These are phyloP conservation scores for Euphorbia peplus DNA, from an alignment of 345 rosid genomes.

Conservation along the genomic window DNA sequence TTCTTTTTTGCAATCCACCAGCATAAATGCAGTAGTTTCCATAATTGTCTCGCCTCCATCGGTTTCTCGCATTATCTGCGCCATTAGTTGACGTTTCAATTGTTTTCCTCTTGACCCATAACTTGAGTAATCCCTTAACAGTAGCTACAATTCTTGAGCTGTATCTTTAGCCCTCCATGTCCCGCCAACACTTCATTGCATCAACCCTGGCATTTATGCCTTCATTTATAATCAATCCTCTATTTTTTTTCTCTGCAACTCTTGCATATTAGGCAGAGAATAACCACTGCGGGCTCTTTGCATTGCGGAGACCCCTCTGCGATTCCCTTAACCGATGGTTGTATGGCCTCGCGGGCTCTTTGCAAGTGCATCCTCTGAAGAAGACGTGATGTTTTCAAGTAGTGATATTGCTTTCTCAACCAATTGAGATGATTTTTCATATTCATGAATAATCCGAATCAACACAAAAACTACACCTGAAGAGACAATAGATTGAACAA, in stretches of 20 bases:
- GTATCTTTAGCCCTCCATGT: slow-evolving; percentile 55
- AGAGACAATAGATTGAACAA: slow-evolving; percentile 45
- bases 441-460: slow-evolving; percentile 42
- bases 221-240: slow-evolving; percentile 67
- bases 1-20: slow-evolving; percentile 72
- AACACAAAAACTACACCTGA: slow-evolving; percentile 46
- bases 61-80: slow-evolving; percentile 48
- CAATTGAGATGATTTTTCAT: slow-evolving; percentile 47
- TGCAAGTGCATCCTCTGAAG: slow-evolving; percentile 38
- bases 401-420: slow-evolving; percentile 58
- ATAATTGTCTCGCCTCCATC: slow-evolving; percentile 53
- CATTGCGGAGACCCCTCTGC: slow-evolving; percentile 71
- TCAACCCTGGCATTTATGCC: slow-evolving; percentile 79
- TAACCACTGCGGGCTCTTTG: slow-evolving; percentile 68
- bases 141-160: slow-evolving; percentile 62
- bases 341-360: slow-evolving; percentile 46
- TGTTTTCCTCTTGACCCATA: slow-evolving; percentile 31
- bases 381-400: slow-evolving; percentile 42
- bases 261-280: slow-evolving; percentile 56
- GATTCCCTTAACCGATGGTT: slow-evolving; percentile 59
- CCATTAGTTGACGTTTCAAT: slow-evolving; percentile 45
- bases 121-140: slow-evolving; percentile 50
- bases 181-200: slow-evolving; percentile 75
- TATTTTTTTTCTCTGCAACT: slow-evolving; percentile 59
- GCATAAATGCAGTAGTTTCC: slow-evolving; percentile 38